Evolutionary conservation across 176 grass and related monocot genomes (phyloP), one percentile per base, ranked within the genome.

Genomic region (Pharus latifolius): DNA sequence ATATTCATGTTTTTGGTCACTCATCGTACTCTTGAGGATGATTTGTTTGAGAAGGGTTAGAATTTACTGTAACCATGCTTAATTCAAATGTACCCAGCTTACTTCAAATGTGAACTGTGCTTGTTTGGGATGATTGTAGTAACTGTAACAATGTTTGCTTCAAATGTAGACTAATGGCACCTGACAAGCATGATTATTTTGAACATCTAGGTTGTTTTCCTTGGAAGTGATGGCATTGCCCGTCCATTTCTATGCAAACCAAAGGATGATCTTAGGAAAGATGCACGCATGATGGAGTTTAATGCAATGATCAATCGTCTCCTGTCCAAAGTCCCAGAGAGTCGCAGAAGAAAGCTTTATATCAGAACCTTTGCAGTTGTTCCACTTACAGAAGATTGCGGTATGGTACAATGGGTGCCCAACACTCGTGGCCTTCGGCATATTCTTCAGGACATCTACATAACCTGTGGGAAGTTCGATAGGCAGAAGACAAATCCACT

Each of bases 251-350:
- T 98, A 15, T 93, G 94, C 75, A 93, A 93, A 74, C 87, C 94
- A 34, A 93, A 93, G 50, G 89, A 93, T 49, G 94, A 98, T 43
- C 75, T 97, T 46, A 82, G 89, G 81, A 98, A 98, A 85, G 94
- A 98, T 82, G 83, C 94, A 6, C 86, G 94, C 41, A 98, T 93
- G 94, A 93, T 98, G 94, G 94, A 98, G 68, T 98, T 98, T 84
- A 98, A 85, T 75, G 81, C 89, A 33, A 88, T 88, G 90, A 93
- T 98, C 71, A 98, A 98, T 46, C 84, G 78, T 43, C 87, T 98
- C n/a, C 73, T 98, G 62, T 98, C 87, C 34, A 98, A 93, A 79
- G 86, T 92, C 29, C 89, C 87, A 10, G 94, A 93, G 87, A 98
- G 94, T 47, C 78, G 94, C 20, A 84, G 84, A 71, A 85, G 94